Evolutionary conservation across 179 eudicot genomes (phyloP).

Genomic region (Patellifolia procumbens): DNA sequence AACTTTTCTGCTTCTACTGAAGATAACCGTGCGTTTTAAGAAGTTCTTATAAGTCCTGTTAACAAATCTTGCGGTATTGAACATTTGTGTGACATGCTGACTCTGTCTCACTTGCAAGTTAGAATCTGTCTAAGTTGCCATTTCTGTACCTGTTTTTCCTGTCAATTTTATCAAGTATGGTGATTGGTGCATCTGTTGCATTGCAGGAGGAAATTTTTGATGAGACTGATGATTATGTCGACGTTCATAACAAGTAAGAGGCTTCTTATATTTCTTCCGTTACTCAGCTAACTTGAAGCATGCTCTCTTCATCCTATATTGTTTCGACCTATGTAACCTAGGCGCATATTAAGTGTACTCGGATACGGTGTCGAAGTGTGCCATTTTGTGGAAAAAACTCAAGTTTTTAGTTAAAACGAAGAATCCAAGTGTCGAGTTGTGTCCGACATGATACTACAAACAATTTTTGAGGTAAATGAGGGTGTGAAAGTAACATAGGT

Average conservation of each 20-base stretch:
- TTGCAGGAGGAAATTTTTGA: constrained; percentile 49
- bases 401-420: no score
- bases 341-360: no score
- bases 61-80: not conserved
- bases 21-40: not conserved
- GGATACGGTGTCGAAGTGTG: no score
- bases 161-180: not conserved
- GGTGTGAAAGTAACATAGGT: no score
- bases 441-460: no score
- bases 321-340: no score
- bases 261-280: not conserved
- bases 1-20: not conserved
- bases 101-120: not conserved
- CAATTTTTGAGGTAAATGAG: no score
- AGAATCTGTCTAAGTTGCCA: not conserved
- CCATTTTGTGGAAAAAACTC: no score
- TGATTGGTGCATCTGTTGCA: not conserved
- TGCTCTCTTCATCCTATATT: not conserved
- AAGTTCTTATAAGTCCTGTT: not conserved
- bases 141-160: not conserved
- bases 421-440: no score
- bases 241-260: constrained; percentile 46
- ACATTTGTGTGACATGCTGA: not conserved
- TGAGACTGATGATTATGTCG: constrained; percentile 50
- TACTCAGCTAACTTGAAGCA: not conserved